Evolutionary conservation across 306 rosid species (phyloP), one percentile per base, ranked within the genome.

Genomic region (Geum urbanum): DNA sequence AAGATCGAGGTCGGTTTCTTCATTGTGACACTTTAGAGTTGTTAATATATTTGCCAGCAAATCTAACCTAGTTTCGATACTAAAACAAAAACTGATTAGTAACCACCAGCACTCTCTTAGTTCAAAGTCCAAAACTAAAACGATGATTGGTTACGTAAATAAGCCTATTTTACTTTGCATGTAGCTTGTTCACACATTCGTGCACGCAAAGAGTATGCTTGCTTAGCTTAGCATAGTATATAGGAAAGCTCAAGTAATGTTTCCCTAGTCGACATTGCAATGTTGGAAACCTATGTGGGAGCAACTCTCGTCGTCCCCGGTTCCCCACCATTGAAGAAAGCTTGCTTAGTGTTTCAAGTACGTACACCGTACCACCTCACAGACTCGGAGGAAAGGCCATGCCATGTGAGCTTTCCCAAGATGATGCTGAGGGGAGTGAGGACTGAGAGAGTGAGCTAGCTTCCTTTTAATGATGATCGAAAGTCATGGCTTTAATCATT

Each of bases 401-500:
- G 37, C 22, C 58, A 49, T 32, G 58, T 67, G 71, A 5, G 44
- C 11, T 32, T 48, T 5, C 10, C 39, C 13, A 18, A 68, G 5
- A 27, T 51, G 63, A 40, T 54, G 61, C 50, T n/a, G 37, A 32
- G 27, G 1, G 27, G 27, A 24, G 27, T 24, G 27, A 24, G 27
- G 27, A 24, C 50, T n/a, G 37, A 32, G 37, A 3, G 0, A 32
- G 37, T 32, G 37, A 32, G 37, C 61, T 69, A 32, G 37, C 61
- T 69, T 52, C 52, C 51, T 54, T 69, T 69, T 20, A 44, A 22
- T 61, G 39, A 50, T 59, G 52, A 18, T 19, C 27, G 63, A 20
- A 40, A 41, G 52, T 69, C 49, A 41, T 20, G 51, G 41, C 5
- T 43, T 54, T 69, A 41, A 54, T 69, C 73, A 69, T 69, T 32